Evolutionary conservation across 441 rosid genomes (phyloP).

Genomic region (Rhodomyrtus psidioides): DNA sequence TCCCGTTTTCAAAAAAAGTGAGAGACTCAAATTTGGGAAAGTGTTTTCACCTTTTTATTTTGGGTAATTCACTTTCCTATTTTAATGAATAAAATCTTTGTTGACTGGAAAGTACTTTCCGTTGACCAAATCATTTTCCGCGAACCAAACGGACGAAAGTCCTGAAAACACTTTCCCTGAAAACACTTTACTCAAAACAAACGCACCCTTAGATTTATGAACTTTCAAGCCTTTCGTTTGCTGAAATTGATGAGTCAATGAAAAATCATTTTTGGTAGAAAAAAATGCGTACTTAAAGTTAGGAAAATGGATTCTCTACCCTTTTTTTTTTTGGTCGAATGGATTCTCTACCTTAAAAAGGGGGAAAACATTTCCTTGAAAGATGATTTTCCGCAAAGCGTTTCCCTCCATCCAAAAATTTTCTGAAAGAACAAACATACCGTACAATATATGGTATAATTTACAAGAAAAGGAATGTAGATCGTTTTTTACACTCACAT

Average conservation of each 20-base stretch:
- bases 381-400: rapidly evolving
- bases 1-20: no score
- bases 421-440: background rate
- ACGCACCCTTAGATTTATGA: no score
- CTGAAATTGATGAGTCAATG: background rate
- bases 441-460: background rate
- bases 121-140: no score
- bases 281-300: background rate
- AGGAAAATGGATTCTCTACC: background rate
- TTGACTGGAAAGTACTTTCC: no score
- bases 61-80: no score
- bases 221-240: background rate
- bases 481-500: background rate
- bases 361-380: background rate
- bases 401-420: background rate
- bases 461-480: background rate
- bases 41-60: no score
- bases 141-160: no score
- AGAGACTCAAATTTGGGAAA: no score
- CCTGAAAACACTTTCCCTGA: no score
- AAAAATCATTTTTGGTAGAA: background rate
- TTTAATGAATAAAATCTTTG: no score
- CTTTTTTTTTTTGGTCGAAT: no score
- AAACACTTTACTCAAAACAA: no score
- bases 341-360: background rate